These are phyloP conservation scores for Myxozyma sirexii DNA, from an alignment of 805 yeast species.

Conservation along the genomic window DNA sequence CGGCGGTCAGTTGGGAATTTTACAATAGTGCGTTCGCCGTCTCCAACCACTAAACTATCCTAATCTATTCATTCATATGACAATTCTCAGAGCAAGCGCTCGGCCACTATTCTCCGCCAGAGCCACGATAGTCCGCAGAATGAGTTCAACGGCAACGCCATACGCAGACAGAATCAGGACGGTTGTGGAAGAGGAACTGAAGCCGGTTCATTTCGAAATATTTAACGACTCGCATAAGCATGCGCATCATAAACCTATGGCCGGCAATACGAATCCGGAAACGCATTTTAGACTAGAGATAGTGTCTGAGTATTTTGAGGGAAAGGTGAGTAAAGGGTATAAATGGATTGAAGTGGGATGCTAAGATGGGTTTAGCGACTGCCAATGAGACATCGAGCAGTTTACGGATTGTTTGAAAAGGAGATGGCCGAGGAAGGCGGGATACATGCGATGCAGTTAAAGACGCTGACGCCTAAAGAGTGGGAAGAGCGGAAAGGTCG, in stretches of 20 bases:
- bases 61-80: too few species aligned
- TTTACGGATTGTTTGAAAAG: constrained; percentile 68
- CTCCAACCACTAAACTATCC: too few species aligned
- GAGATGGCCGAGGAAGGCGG: constrained; percentile 67
- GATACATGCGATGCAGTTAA: constrained; percentile 85
- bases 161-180: constrained; percentile 26
- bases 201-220: constrained; percentile 55
- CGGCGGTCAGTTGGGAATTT: too few species aligned
- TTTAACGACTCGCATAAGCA: constrained; percentile 86
- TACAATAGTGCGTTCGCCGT: too few species aligned
- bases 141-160: constrained; percentile 21
- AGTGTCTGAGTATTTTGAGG: constrained; percentile 68
- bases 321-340: constrained; percentile 55
- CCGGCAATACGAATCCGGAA: constrained; percentile 74
- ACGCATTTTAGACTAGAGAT: constrained; percentile 79
- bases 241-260: constrained; percentile 80
- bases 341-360: too few species aligned
- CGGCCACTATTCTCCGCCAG: background rate
- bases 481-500: constrained; percentile 36
- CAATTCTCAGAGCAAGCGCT: background rate
- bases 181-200: constrained; percentile 38
- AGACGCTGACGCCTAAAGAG: constrained; percentile 74
- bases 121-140: background rate
- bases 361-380: too few species aligned
- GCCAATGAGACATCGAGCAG: constrained; percentile 67